Base-by-base conservation (phyloP, 768 basidiomycete genomes). In the Boletales sp. region DNA sequence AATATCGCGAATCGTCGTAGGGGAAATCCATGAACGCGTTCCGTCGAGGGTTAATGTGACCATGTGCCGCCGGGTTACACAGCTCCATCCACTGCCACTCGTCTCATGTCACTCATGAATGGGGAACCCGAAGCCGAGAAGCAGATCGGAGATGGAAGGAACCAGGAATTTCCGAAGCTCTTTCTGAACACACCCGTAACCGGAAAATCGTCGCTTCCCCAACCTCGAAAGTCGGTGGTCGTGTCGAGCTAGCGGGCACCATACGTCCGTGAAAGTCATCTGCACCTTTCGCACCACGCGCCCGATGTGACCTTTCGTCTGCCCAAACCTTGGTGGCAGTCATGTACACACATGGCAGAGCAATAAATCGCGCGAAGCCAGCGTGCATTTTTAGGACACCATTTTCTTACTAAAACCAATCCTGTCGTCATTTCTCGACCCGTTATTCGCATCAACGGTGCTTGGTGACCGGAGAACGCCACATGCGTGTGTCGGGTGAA, bases 311-410 rank as follows among this genome's bases (percentile, higher is more conserved):
- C 21, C 2, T 21, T 21, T 21, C 21, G 21, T 21, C 21, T 21
- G 21, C 21, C 21, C 21, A 21, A 21, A 21, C 21, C 21, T 21
- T 21, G 21, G 4, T 21, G 21, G 21, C 21, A 21, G 21, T 21
- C 21, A 21, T 21, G 41, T 38, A 48, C 29, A 19, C 45, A 10
- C 35, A 40, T 45, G 21, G 44, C 35, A 44, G 52, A 47, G 62
- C 53, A 64, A 64, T 64, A 45, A 53, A 64, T 64, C 62, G 60
- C 40, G 52, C 51, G 62, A 63, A 63, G 59, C 44, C 34, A 29
- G 10, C n/a, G 36, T 27, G 18, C 45, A 51, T 40, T 50, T 40
- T 47, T 56, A 41, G 58, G 48, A 48, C 32, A 19, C 17, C 40
- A 40, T 45, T 53, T 46, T 50, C 57, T 62, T 52, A 56, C 60